Evolutionary conservation across 768 basidiomycete genomes (phyloP).

Genomic region (Leccinum pellstonianum): DNA sequence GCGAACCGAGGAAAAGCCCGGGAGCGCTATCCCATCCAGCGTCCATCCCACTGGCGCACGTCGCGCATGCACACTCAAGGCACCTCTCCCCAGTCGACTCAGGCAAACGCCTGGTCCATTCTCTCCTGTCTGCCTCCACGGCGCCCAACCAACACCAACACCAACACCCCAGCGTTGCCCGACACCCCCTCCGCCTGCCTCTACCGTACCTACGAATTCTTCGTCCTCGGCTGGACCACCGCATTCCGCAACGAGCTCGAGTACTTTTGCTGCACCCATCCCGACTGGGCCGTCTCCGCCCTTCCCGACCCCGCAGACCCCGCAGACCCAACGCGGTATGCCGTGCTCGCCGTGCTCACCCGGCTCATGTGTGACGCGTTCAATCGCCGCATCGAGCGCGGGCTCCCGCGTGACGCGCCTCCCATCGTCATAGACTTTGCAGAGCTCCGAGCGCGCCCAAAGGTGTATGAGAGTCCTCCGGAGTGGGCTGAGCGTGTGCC

Average conservation of each 20-base stretch:
- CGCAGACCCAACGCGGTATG: conserved; percentile 4
- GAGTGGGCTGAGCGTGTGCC: neutral
- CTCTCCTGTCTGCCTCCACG: neutral
- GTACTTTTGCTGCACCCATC: conserved; percentile 10
- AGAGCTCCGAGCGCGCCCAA: conserved; percentile 9
- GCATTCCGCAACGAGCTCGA: conserved; percentile 14
- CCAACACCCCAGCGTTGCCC: neutral
- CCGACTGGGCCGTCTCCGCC: conserved; percentile 5
- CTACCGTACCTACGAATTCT: conserved; percentile 13
- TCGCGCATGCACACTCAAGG: neutral
- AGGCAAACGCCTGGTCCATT: neutral
- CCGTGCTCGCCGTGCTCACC: conserved; percentile 8
- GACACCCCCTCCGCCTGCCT: conserved; percentile 7
- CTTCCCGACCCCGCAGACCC: conserved; percentile 4
- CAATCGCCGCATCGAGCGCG: conserved; percentile 13
- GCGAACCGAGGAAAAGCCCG: neutral
- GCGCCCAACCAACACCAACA: neutral
- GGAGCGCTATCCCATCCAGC: conserved; percentile 5
- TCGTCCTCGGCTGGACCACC: conserved; percentile 11
- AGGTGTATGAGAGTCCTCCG: conserved; percentile 7
- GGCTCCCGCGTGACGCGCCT: conserved; percentile 10
- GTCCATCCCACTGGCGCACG: conserved; percentile 4
- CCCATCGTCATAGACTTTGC: conserved; percentile 13
- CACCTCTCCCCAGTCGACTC: too few species aligned
- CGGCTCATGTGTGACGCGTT: conserved; percentile 12